A percentile compares a stretch with the other conserved stretches of the same genome.
Conservation (phyloP, 2,329 filamentous ascomycete species). For the Claviceps quebecensis region DNA sequence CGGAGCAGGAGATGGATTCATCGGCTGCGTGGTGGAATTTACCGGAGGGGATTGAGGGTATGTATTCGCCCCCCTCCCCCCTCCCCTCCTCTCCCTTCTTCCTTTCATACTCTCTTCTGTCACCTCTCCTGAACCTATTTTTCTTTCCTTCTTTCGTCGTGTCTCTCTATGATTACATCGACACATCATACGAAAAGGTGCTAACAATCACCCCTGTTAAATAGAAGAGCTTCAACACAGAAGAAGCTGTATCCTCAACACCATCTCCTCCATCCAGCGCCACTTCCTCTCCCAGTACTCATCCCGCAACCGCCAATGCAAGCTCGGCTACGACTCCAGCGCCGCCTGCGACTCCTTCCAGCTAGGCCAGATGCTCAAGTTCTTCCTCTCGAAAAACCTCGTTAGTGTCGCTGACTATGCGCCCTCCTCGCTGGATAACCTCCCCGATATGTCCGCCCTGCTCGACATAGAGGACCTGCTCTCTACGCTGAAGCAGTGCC, state of each 20-base stretch:
- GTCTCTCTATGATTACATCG: no score
- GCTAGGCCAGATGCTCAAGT: constrained; percentile 63
- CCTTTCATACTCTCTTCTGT: not conserved
- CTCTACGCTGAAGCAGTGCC: constrained; percentile 47
- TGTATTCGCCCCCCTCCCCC: constrained; percentile 2
- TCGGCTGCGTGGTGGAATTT: constrained; percentile 57
- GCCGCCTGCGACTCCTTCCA: constrained; percentile 64
- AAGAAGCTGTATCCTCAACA: constrained; percentile 51
- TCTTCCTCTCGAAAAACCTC: constrained; percentile 48
- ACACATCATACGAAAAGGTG: no score
- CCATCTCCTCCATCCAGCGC: constrained; percentile 52
- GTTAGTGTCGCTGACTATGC: constrained; percentile 45
- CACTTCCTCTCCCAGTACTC: constrained; percentile 57
- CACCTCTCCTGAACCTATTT: no score
- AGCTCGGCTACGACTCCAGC: constrained; percentile 60
- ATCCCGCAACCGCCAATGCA: constrained; percentile 54
- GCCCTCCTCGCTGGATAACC: constrained; percentile 27
- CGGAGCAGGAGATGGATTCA: constrained; percentile 4
- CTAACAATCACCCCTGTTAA: no score
- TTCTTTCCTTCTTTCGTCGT: no score
- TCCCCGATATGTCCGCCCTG: constrained; percentile 36
- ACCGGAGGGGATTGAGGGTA: constrained; percentile 53
- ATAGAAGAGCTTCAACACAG: constrained; percentile 52
- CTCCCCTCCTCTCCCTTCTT: not conserved
- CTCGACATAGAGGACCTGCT: constrained; percentile 50